Evolutionary conservation across 2,329 filamentous ascomycete genomes (phyloP), one percentile per base, ranked within the genome.

Genomic region (Botrytis fragariae): DNA sequence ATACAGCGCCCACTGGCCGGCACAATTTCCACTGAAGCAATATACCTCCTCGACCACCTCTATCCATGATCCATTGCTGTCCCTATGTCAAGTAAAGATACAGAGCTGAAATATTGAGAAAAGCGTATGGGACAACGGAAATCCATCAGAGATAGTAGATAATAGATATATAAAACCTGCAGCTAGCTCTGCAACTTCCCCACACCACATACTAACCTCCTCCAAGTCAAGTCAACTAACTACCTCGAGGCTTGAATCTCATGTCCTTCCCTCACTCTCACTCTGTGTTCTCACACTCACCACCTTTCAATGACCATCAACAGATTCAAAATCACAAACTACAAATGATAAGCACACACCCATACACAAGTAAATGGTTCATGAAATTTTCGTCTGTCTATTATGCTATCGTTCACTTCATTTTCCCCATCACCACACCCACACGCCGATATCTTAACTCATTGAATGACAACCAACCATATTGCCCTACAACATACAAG

Each of bases 401-500:
- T 71, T 60, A 69, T 60, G 62, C 44, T 68, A 68, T 68, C 65
- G 39, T 68, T 68, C 45, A 68, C 48, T 57, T 68, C 72, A 64
- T 64, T 35, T 51, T 57, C 60, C 69, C 61, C 16, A 39, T 71
- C 59, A 45, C 71, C 59, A 29, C 57, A 67, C 62, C 71, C 69
- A 57, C 48, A 57, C 48, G 69, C 57, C 70, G 42, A 44, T 48
- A 22, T 61, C 18, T 57, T 69, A 42, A 65, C 62, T 32, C 69
- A 29, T 45, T 62, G 42, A 71, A 48, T 69, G 57, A 22, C 54
- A 64, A 59, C 35, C 59, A 42, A 74, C 71, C 73, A 74, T 74
- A 74, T 74, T 76, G 73, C 69, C 62, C 74, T 44, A 61, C 73
- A 74, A 72, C 72, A 76, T 72, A 76, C 74, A 76, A 75, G 69